Percentiles rank a stretch among this genome's conserved stretches.
These are phyloP conservation scores for Hericium alpestre DNA, from an alignment of 768 basidiomycete species.

Conservation along the genomic window DNA sequence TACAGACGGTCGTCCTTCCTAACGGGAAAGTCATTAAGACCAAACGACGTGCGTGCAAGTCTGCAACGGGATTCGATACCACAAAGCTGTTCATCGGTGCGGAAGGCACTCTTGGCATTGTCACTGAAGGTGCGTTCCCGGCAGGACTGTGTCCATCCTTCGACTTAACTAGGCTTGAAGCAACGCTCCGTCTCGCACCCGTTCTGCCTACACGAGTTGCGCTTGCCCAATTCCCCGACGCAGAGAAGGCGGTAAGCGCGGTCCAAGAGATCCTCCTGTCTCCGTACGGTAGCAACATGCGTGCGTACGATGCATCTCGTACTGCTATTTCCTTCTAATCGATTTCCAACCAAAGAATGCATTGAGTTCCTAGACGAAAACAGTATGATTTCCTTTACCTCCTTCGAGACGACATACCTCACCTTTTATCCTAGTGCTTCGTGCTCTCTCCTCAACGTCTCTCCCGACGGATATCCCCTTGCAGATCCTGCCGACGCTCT, in stretches of 20 bases:
- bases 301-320: slow-evolving; percentile 30
- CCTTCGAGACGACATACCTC: background rate
- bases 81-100: slow-evolving; percentile 87
- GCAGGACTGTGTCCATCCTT: background rate
- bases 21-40: slow-evolving; percentile 84
- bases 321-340: slow-evolving; percentile 1
- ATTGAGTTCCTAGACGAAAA: slow-evolving; percentile 77
- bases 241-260: slow-evolving; percentile 66
- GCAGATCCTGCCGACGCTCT: slow-evolving; percentile 67
- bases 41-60: slow-evolving; percentile 67
- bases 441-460: slow-evolving; percentile 65
- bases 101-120: slow-evolving; percentile 81
- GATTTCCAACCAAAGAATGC: slow-evolving; percentile 48
- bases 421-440: slow-evolving; percentile 44
- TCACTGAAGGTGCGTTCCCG: slow-evolving; percentile 60
- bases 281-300: slow-evolving; percentile 60
- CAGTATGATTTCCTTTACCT: slow-evolving; percentile 29
- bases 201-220: slow-evolving; percentile 76
- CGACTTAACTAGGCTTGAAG: slow-evolving; percentile 24
- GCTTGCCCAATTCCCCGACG: slow-evolving; percentile 77
- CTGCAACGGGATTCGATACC: slow-evolving; percentile 77
- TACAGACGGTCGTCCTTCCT: slow-evolving; percentile 74
- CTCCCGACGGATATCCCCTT: slow-evolving; percentile 48
- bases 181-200: slow-evolving; percentile 75
- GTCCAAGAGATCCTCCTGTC: slow-evolving; percentile 72